These are phyloP conservation scores for Neofusicoccum ribis DNA, from an alignment of 2,329 filamentous ascomycete genomes.

Conservation along the genomic window DNA sequence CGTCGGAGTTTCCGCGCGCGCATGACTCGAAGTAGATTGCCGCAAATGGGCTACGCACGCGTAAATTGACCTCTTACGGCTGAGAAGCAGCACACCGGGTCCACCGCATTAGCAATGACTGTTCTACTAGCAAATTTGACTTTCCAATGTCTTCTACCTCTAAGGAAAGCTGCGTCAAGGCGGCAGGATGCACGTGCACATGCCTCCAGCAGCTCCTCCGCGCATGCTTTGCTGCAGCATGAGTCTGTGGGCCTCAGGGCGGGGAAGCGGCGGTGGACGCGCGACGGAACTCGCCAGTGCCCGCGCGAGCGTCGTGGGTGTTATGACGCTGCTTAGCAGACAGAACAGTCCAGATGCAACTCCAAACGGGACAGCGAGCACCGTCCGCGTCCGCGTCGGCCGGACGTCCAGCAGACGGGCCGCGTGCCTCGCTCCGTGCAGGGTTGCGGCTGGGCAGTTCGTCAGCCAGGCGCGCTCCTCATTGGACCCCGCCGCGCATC, in stretches of 20 bases:
- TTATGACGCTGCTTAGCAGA: not conserved
- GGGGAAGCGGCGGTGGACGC: not conserved
- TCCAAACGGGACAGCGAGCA: not conserved
- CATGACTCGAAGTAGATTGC: slow-evolving; percentile 8
- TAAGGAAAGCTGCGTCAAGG: not conserved
- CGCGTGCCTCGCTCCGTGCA: not conserved
- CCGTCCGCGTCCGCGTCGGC: not conserved
- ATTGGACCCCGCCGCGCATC: not conserved
- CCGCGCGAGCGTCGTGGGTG: not conserved
- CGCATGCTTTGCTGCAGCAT: not conserved
- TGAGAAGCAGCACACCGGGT: not conserved
- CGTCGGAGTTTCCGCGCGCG: not conserved
- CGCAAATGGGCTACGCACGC: not conserved
- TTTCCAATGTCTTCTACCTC: not conserved
- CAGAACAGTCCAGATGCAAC: not conserved
- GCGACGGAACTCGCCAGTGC: not conserved
- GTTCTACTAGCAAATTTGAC: slow-evolving; percentile 2
- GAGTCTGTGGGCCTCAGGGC: not conserved
- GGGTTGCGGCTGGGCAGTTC: not conserved
- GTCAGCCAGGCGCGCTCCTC: not conserved
- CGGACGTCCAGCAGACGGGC: not conserved
- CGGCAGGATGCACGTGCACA: not conserved
- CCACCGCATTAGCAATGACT: not conserved
- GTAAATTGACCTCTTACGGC: not conserved
- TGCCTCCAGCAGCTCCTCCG: not conserved